These are phyloP conservation scores for Gonium pectorale DNA, from an alignment of 139 green algal genomes.

Conservation along the genomic window DNA sequence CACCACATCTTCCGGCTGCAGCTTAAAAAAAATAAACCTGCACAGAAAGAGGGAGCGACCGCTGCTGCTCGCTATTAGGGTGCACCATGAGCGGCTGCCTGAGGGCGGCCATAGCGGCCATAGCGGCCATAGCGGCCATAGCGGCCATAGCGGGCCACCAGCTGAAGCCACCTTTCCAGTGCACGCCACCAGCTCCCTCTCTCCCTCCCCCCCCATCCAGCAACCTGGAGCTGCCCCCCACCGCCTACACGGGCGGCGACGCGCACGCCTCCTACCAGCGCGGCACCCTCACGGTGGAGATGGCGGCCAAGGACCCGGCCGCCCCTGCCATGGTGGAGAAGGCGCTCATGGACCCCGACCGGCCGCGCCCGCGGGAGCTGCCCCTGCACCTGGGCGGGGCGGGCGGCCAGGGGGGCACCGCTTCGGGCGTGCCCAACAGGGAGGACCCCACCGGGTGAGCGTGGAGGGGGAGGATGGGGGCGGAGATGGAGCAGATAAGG, in stretches of 20 bases:
- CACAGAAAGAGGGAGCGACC: too few species aligned
- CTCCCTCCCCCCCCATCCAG: too few species aligned
- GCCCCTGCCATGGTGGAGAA: constrained; percentile 45
- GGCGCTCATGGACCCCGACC: constrained; percentile 21
- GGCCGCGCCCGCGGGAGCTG: constrained; percentile 32
- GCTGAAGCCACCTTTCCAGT: too few species aligned
- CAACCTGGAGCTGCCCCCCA: constrained; percentile 5
- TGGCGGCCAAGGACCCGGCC: constrained; percentile 12
- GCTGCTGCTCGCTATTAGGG: too few species aligned
- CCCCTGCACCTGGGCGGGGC: constrained; percentile 16
- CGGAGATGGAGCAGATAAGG: not conserved
- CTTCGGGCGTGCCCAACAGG: not conserved
- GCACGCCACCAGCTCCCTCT: too few species aligned
- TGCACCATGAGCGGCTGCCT: too few species aligned
- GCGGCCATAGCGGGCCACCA: too few species aligned
- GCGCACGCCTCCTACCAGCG: constrained; percentile 31
- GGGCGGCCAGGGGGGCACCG: too few species aligned
- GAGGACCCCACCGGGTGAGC: constrained; percentile 30
- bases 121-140: too few species aligned
- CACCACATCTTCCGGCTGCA: too few species aligned
- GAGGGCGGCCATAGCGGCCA: too few species aligned
- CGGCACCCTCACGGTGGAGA: not conserved
- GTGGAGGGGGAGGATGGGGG: not conserved
- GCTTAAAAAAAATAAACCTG: too few species aligned
- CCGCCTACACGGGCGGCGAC: constrained; percentile 25